Evolutionary conservation across 805 yeast species (phyloP).

Genomic region (Debaryomyces maramus): DNA sequence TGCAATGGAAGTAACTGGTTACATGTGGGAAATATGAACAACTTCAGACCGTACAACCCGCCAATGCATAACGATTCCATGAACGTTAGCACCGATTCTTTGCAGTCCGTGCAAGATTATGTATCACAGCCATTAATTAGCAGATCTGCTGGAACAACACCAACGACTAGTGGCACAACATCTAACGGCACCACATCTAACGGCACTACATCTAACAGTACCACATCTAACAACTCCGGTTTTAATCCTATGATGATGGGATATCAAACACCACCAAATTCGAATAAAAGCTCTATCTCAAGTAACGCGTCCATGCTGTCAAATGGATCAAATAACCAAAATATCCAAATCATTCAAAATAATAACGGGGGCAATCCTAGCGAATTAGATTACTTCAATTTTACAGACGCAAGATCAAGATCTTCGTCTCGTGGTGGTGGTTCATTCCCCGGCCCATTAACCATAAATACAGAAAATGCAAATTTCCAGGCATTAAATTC

Average conservation of each 20-base stretch:
- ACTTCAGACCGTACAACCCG: slow-evolving; percentile 22
- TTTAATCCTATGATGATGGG: slow-evolving; percentile 42
- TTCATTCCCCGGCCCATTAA: slow-evolving; percentile 34
- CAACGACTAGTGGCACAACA: slow-evolving; percentile 3
- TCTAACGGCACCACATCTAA: not conserved
- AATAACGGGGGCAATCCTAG: slow-evolving; percentile 9
- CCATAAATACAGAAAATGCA: slow-evolving; percentile 39
- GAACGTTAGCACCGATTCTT: slow-evolving; percentile 38
- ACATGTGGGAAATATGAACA: slow-evolving; percentile 44
- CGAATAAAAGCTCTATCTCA: slow-evolving; percentile 32
- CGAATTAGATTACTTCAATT: slow-evolving; percentile 35
- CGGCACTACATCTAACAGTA: slow-evolving; percentile 2
- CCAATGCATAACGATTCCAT: slow-evolving; percentile 17
- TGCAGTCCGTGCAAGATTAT: slow-evolving; percentile 45
- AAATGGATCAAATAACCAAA: slow-evolving; percentile 7
- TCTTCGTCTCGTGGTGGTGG: slow-evolving; percentile 22
- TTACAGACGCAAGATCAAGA: slow-evolving; percentile 22
- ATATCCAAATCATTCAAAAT: slow-evolving; percentile 11
- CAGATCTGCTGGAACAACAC: slow-evolving; percentile 24
- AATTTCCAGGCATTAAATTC: slow-evolving; percentile 25
- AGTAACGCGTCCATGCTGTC: slow-evolving; percentile 3
- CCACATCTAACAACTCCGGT: slow-evolving; percentile 12
- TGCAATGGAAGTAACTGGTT: slow-evolving; percentile 38
- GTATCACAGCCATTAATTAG: slow-evolving; percentile 42
- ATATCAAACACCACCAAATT: slow-evolving; percentile 40